Evolutionary conservation across 495 filamentous ascomycete species (phyloP).

Genomic region (Penicillium samsonianum): DNA sequence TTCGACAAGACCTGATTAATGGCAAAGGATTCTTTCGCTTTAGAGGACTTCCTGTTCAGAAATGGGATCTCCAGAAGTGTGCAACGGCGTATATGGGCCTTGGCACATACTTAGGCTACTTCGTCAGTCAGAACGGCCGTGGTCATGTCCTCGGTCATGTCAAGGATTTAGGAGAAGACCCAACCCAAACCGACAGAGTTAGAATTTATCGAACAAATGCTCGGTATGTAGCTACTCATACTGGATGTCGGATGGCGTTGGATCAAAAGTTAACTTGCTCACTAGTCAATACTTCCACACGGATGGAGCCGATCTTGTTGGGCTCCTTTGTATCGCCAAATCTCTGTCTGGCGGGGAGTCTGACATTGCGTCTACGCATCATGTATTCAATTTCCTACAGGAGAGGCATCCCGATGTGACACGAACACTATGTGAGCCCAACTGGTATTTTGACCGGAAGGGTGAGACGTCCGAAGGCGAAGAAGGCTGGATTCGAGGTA

Average conservation of each 20-base stretch:
- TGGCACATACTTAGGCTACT: slow-evolving; percentile 83
- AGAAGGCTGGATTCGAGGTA: slow-evolving; percentile 68
- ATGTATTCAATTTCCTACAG: slow-evolving; percentile 76
- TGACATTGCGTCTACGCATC: slow-evolving; percentile 73
- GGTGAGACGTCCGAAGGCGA: slow-evolving; percentile 71
- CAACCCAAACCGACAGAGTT: slow-evolving; percentile 75
- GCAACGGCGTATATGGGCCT: slow-evolving; percentile 89
- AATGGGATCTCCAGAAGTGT: slow-evolving; percentile 79
- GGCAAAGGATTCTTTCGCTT: slow-evolving; percentile 91
- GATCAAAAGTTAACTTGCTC: slow-evolving; percentile 5
- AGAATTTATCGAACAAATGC: slow-evolving; percentile 90
- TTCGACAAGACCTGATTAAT: slow-evolving; percentile 73
- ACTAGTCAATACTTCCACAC: slow-evolving; percentile 75
- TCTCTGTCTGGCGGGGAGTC: slow-evolving; percentile 77
- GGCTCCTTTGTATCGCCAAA: slow-evolving; percentile 74
- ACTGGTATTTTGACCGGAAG: slow-evolving; percentile 91
- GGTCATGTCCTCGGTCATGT: slow-evolving; percentile 93
- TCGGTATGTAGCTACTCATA: slow-evolving; percentile 47
- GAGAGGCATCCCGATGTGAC: slow-evolving; percentile 73
- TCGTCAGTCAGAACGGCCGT: slow-evolving; percentile 78
- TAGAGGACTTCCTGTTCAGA: slow-evolving; percentile 73
- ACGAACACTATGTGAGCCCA: slow-evolving; percentile 63
- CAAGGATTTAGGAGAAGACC: slow-evolving; percentile 84
- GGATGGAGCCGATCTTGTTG: slow-evolving; percentile 76
- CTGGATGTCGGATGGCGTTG: too few species aligned